phyloP scores from a whole-genome alignment of 2,329 filamentous ascomycete species.

The Penicillium oxalicum region DNA sequence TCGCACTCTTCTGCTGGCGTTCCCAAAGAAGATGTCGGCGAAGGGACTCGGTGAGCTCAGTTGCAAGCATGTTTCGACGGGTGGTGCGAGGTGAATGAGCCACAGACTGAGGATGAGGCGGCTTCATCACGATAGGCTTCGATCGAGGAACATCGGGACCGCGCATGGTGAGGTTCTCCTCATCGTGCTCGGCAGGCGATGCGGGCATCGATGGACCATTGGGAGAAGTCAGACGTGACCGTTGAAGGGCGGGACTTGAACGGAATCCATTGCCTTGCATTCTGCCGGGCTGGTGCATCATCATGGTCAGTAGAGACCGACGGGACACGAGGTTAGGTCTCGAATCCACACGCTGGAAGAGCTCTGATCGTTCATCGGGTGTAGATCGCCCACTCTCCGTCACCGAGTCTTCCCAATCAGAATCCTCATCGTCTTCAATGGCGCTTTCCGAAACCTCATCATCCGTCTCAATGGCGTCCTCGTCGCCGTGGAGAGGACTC shows the following conservation, averaged over 20 bases:
- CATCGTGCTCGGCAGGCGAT: conserved; percentile 54
- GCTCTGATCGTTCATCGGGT: conserved; percentile 63
- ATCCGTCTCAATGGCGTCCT: conserved; percentile 56
- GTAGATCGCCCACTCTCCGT: conserved; percentile 80
- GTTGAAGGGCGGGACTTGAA: conserved; percentile 41
- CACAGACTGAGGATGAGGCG: conserved; percentile 62
- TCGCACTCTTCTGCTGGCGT: conserved; percentile 86
- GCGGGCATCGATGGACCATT: conserved; percentile 61
- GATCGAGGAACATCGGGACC: conserved; percentile 62
- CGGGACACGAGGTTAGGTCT: conserved; percentile 76
- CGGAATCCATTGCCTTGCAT: conserved; percentile 55
- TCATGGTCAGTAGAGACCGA: conserved; percentile 80
- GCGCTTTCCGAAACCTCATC: conserved; percentile 75
- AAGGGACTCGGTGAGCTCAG: conserved; percentile 87
- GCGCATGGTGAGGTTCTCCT: conserved; percentile 57
- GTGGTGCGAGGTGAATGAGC: conserved; percentile 88
- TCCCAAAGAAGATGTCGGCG: conserved; percentile 91
- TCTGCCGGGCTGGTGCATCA: conserved; percentile 78
- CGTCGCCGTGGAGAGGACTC: conserved; percentile 44
- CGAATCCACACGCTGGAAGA: conserved; percentile 90
- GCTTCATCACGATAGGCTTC: conserved; percentile 73
- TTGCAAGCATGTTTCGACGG: conserved; percentile 89
- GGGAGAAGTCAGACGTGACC: conserved; percentile 59
- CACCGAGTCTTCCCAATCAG: conserved; percentile 60
- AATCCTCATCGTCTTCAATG: conserved; percentile 65